phyloP scores from a whole-genome alignment of 1,284 basidiomycete genomes.

The Porogramme epimiltina region DNA sequence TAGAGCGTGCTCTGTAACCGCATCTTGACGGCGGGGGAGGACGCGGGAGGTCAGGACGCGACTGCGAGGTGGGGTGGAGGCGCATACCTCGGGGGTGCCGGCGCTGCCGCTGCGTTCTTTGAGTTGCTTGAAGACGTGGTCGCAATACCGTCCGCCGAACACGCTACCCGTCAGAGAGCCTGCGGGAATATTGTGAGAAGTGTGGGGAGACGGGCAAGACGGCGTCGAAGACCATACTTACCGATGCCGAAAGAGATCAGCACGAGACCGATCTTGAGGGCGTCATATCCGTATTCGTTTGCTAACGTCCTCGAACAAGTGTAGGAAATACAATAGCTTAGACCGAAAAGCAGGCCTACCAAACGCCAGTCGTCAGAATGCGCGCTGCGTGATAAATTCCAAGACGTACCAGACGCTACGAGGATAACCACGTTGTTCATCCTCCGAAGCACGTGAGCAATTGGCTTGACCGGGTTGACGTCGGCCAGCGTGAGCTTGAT shows the following conservation, averaged over 20 bases:
- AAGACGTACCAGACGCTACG: conserved; percentile 62
- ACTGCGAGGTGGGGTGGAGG: background rate
- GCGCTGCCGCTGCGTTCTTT: conserved; percentile 63
- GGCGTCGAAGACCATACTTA: conserved; percentile 28
- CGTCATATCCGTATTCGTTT: conserved; percentile 64
- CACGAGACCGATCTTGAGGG: conserved; percentile 76
- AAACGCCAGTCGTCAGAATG: background rate
- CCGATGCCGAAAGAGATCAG: conserved; percentile 76
- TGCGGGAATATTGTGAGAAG: conserved; percentile 14
- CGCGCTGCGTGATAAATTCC: background rate
- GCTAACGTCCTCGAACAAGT: conserved; percentile 74
- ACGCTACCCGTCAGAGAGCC: conserved; percentile 74
- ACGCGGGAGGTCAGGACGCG: background rate
- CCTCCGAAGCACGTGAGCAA: conserved; percentile 56
- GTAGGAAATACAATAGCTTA: conserved; percentile 70
- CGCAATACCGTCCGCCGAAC: conserved; percentile 79
- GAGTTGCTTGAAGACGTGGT: conserved; percentile 58
- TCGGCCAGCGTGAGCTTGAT: conserved; percentile 67
- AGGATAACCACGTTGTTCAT: conserved; percentile 72
- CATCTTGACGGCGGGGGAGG: conserved; percentile 49
- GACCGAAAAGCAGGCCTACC: conserved; percentile 74
- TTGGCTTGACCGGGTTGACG: conserved; percentile 71
- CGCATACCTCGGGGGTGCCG: conserved; percentile 64
- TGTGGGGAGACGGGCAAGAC: background rate
- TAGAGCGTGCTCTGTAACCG: conserved; percentile 65